phyloP scores from a whole-genome alignment of 1,139 yeast genomes.

The Taphrina communis region DNA sequence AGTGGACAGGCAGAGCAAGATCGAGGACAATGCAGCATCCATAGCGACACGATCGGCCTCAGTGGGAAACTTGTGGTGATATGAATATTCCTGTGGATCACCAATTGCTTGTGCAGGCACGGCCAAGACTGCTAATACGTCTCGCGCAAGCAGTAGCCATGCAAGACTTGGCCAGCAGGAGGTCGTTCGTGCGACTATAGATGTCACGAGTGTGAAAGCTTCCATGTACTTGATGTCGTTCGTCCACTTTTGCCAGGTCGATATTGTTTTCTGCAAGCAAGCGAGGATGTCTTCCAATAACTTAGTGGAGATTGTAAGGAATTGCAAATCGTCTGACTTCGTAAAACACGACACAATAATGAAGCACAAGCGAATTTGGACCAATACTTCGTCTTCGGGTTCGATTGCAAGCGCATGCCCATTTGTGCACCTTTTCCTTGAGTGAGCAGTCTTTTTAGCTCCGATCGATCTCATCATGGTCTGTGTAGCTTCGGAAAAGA shows the following conservation, averaged over 20 bases:
- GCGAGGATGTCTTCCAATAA: constrained; percentile 1
- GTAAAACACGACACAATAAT: neutral
- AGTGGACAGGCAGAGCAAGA: neutral
- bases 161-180: neutral
- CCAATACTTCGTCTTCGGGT: neutral
- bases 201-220: neutral
- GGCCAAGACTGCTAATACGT: neutral
- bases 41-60: neutral
- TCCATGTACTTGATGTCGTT: neutral
- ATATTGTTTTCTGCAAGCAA: neutral
- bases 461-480: neutral
- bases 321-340: neutral
- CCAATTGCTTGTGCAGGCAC: neutral
- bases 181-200: neutral
- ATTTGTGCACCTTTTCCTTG: neutral
- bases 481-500: neutral
- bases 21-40: neutral
- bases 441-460: neutral
- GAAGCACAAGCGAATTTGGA: neutral
- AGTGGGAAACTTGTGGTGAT: neutral
- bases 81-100: neutral
- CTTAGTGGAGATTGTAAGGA: neutral
- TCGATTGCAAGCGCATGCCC: neutral
- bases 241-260: neutral
- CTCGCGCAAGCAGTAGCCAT: constrained; percentile 1